Evolutionary conservation across 2,329 filamentous ascomycete species (phyloP), one percentile per base, ranked within the genome.

Genomic region (Arthrobotrys sinensis): DNA sequence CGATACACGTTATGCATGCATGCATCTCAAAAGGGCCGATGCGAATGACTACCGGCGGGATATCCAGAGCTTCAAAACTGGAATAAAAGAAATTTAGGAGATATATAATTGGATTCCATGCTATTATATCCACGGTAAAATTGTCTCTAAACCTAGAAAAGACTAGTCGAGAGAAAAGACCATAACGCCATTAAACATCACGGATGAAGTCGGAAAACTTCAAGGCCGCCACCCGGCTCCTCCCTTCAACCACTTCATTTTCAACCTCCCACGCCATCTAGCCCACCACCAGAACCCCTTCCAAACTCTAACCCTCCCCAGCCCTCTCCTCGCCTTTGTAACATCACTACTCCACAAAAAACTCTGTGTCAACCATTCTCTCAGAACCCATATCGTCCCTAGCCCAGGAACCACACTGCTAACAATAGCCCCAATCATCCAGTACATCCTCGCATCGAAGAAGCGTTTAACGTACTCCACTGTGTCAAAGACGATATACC

Each of bases 401-500:
- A 69, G 16, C 21, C 63, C 60, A 0, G 65, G 72, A 16, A 79
- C 73, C n/a, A 80, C 53, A 34, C 68, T 80, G 1, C 80, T 75
- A 8, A 80, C 60, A 0, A 80, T 60, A 8, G 81, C 76, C 5
- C 80, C 81, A 12, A 71, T 24, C 14, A 76, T 68, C 81, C 81
- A 82, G 66, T 76, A 81, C 12, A 36, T 65, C 21, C 52, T 55
- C 1, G 81, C 76, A 24, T 79, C 53, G 19, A 83, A 84, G 4
- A 83, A 83, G 1, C 82, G 82, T 45, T 83, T 82, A 12, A 81
- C 80, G 28, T 70, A 70, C 4, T 0, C 14, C 4, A 72, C 75
- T 7, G n/a, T 46, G 21, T 82, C 82, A 32, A 78, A 72, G 24
- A 78, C 52, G 36, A 86, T 82, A 65, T 86, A 87, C 11, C 86